Evolutionary conservation across 441 rosid genomes (phyloP), one percentile per base, ranked within the genome.

Genomic region (Jatropha podagrica): DNA sequence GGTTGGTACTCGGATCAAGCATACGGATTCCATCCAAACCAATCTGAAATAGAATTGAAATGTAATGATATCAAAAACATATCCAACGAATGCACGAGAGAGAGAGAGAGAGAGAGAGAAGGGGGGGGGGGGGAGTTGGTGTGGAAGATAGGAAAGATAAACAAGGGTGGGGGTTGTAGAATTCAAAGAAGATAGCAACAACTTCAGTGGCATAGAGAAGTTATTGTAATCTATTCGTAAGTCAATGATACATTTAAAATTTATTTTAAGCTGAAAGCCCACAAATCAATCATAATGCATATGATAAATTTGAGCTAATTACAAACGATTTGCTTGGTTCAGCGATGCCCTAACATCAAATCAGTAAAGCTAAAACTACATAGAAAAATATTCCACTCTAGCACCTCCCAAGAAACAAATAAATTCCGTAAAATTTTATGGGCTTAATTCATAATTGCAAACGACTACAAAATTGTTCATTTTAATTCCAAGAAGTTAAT

Each of bases 1-100:
- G 87, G 70, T 89, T 83, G 59, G 91, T 90, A 78, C 82, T 86
- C n/a, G 99, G 97, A 83, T 96, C 99, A 77, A 96, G 98, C 98
- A 96, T 96, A 5, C 92, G 92, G 41, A 96, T 88, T n/a, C 99
- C 99, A 87, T 96, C 97, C 89, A 94, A 88, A 75, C 94, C 97
- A 81, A 96, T 89, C 98, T 94, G 90, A 75, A 79, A 67, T 63
- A 73, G 37, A 65, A n/a, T 26, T 5, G 13, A 37, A 37, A 51
- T 20, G 15, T 41, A 17, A 64, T 27, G 14, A 60, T 26, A 26
- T 4, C 17, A 26, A 55, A 66, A 65, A 41, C 20, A 32, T 32
- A 32, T 38, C 14, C 49, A 65, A 58, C 15, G 26, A 41, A 23
- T 13, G n/a, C 1, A 32, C 1, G 1, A 32, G 32, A 32, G 32